Base-by-base conservation (phyloP, 176 grass and related monocot genomes). In the Ensete ventricosum region DNA sequence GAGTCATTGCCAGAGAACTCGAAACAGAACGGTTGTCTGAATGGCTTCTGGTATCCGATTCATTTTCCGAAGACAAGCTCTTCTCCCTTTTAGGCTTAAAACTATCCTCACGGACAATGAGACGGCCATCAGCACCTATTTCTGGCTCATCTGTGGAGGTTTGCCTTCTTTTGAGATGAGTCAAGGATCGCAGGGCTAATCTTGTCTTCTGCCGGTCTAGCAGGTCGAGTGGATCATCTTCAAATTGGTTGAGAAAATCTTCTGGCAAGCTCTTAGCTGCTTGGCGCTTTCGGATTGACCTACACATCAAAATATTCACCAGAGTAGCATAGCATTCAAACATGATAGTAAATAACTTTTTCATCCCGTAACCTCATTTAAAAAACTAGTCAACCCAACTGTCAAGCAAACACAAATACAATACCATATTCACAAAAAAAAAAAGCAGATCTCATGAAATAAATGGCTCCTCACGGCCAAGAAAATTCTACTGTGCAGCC, bases 201-300 rank as follows among this genome's bases (percentile, higher is more conserved):
- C 94, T 82, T 69, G 85, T 73, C 25, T 81, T 98, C 80, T 91
- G 85, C 26, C 80, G 71, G 71, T 98, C 95, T 21, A 98, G 86
- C 26, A 98, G 82, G 76, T 98, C 84, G 9, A 98, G 81, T 12
- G 90, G 95, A n/a, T 98, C 95, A 3, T 82, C 88, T 25, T 87
- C 82, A 19, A 73, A 81, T 62, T 85, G 86, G 73, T 91, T 78
- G 54, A 85, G 76, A 54, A 87, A 87, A 60, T 91, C 89, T 17
- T 93, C 95, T 62, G 87, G 22, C 59, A 98, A 84, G 62, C 79
- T 86, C 62, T 85, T 98, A 63, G 82, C 77, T 65, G 64, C 63
- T 52, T 82, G 79, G 26, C 73, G 74, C 62, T 82, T 94, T 76
- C 74, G 73, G 62, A 24, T 87, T 34, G 79, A 87, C 79, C 95